phyloP scores from a whole-genome alignment of 371 early-diverging fungal genomes.

The Mycotypha africana region DNA sequence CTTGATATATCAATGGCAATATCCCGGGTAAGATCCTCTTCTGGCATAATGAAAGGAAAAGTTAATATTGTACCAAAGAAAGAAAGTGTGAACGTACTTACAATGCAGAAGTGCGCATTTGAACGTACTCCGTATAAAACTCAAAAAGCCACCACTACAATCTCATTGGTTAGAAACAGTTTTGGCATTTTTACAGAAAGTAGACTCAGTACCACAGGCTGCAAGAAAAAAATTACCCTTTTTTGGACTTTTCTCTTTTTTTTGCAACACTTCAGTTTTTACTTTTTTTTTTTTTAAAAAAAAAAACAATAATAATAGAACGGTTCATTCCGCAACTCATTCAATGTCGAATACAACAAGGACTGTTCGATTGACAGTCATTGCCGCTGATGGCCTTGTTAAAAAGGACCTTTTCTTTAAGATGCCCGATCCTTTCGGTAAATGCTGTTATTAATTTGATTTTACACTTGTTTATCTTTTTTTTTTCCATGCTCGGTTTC shows the following conservation, averaged over 20 bases:
- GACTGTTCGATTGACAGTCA: constrained; percentile 56
- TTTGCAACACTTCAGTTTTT: constrained; percentile 2
- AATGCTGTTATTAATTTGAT: constrained; percentile 12
- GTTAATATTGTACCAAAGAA: too few relatives aligned
- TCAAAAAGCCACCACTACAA: constrained; percentile 1
- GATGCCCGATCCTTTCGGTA: constrained; percentile 61
- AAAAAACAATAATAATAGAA: too few relatives aligned
- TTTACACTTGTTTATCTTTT: constrained; percentile 9
- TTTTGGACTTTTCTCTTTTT: neutral
- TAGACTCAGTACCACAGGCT: neutral
- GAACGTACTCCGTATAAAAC: too few relatives aligned
- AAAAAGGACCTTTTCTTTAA: constrained; percentile 84
- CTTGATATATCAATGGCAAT: constrained; percentile 57
- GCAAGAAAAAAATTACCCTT: neutral
- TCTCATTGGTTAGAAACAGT: neutral
- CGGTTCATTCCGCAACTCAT: too few relatives aligned
- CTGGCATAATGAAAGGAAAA: constrained; percentile 23
- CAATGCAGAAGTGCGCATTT: too few relatives aligned
- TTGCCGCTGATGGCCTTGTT: constrained; percentile 88
- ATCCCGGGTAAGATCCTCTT: constrained; percentile 45
- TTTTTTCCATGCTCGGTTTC: constrained; percentile 31
- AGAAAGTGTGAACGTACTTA: too few relatives aligned
- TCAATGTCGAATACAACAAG: constrained; percentile 16
- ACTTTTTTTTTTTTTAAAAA: neutral
- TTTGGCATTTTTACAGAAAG: neutral